A percentile compares a stretch with the other conserved stretches of the same genome.
Conservation (phyloP, 2,329 filamentous ascomycete genomes). For the Stagonosporopsis rhizophila region DNA sequence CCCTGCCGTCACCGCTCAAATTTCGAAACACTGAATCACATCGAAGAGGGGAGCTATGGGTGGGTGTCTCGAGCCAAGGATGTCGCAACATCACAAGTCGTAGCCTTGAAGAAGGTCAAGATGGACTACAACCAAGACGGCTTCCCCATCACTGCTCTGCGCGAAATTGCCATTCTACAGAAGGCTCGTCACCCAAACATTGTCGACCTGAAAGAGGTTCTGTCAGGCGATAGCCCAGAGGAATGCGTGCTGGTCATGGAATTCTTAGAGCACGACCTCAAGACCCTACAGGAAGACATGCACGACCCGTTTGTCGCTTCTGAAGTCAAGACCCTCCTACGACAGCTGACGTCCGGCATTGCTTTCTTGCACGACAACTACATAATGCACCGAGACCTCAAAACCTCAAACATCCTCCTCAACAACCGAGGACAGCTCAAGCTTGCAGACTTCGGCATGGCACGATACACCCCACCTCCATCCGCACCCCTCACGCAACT, state of each 20-base stretch:
- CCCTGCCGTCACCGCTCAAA: constrained; percentile 80
- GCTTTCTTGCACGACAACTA: constrained; percentile 86
- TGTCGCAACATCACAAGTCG: constrained; percentile 74
- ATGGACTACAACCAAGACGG: constrained; percentile 77
- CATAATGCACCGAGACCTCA: constrained; percentile 69
- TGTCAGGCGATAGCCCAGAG: constrained; percentile 71
- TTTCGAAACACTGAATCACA: constrained; percentile 93
- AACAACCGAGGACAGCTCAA: constrained; percentile 95
- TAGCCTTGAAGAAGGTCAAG: constrained; percentile 94
- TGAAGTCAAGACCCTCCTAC: constrained; percentile 88
- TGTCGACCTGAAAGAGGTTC: constrained; percentile 81
- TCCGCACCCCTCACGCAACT: constrained; percentile 85
- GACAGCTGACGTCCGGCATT: constrained; percentile 81
- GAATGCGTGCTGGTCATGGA: constrained; percentile 94
- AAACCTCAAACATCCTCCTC: constrained; percentile 71
- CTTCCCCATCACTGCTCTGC: constrained; percentile 87
- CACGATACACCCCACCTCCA: constrained; percentile 74
- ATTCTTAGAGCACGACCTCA: constrained; percentile 96
- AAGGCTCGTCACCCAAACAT: constrained; percentile 83
- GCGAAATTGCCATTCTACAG: constrained; percentile 91
- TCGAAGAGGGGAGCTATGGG: constrained; percentile 96
- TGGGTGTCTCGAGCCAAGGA: constrained; percentile 88
- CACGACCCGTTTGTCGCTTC: constrained; percentile 89
- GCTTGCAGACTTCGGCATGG: constrained; percentile 98
- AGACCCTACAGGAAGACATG: constrained; percentile 92